Base-by-base conservation (phyloP, 345 rosid genomes). In the Chamaenerion angustifolium region DNA sequence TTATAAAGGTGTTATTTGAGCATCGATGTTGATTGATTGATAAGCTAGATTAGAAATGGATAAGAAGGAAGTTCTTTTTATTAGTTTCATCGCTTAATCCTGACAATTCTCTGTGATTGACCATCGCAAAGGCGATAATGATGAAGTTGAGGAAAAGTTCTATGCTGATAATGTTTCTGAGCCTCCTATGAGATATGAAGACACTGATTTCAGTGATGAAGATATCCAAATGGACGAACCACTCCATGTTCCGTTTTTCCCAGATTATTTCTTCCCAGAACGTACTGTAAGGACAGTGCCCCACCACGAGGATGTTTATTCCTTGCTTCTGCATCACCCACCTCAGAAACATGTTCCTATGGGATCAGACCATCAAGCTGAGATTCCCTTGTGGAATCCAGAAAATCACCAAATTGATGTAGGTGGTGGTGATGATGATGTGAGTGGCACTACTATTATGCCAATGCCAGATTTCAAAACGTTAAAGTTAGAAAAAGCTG, bases 291-390 rank as follows among this genome's bases (percentile, higher is more conserved):
- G 69, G 60, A 27, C 71, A 42, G 41, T 61, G 10, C 42, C 58
- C 52, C 62, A 59, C 8, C 54, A 62, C 8, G 71, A 76, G 50
- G 81, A 77, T 57, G 51, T 45, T 13, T 60, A 57, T 62, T 59
- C 72, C 15, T 54, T 69, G 48, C 49, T 47, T 54, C 42, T 56
- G 11, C 45, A 46, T n/a, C 60, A 23, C 37, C 68, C 74, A 18
- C 63, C 76, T 2, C 60, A 45, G 57, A 78, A 66, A 55, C 54
- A 50, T 11, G 83, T 77, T 65, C 66, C 77, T 13, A 40, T 75
- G 54, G 92, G 85, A 65, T 78, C 70, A 43, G 63, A 76, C 70
- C 58, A 76, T 66, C 81, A 74, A 58, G 88, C 78, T 46, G 56
- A 69, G 55, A 59, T 87, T 58, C 79, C 83, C 8, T 69, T 66